Base-by-base conservation (phyloP, 108 stramenopile species). In the Discostella pseudostelligera region DNA sequence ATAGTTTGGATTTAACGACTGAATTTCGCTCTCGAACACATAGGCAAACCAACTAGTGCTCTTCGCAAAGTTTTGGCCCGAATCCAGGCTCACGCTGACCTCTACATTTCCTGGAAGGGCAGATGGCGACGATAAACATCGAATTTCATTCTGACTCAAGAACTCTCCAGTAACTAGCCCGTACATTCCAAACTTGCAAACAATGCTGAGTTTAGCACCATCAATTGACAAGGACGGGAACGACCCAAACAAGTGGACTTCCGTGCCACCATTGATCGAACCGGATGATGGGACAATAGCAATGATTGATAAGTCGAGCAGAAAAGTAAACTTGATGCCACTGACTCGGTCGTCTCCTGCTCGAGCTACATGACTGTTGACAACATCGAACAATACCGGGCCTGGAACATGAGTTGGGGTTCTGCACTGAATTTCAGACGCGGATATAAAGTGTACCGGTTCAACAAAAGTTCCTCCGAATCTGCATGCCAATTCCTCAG, bases 401-500 rank as follows among this genome's bases (percentile, higher is more conserved):
- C 72, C 60, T 17, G 72, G 78, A 7, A 69, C 8, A 35, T 69
- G 67, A 40, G 4, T 63, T 6, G 71, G 67, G 40, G 55, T 74
- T 46, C 19, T 64, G 40, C 75, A 76, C 13, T 17, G 62, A 26
- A 76, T 63, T 48, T 76, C 67, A 37, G 19, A 40, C 37, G 67
- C 26, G 8, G 75, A 76, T 16, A 79, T 28, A 26, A 60, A 74
- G 0, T 29, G 44, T 32, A 49, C 72, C 13, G 62, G 39, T 10
- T 56, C 40, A 40, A 19, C 58, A 11, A 56, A 13, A 37, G 28
- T 20, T 32, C 39, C 53, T 25, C 83, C 88, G 55, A 89, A 88
- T 0, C 62, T 80, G 48, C 90, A 92, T 11, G 81, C 54, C 36
- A 87, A 39, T 16, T 58, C 63, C 0, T 65, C 65, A 21, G 74